Conservation (phyloP, 305 asterid genomes). For the Stenogyne calaminthoides region DNA sequence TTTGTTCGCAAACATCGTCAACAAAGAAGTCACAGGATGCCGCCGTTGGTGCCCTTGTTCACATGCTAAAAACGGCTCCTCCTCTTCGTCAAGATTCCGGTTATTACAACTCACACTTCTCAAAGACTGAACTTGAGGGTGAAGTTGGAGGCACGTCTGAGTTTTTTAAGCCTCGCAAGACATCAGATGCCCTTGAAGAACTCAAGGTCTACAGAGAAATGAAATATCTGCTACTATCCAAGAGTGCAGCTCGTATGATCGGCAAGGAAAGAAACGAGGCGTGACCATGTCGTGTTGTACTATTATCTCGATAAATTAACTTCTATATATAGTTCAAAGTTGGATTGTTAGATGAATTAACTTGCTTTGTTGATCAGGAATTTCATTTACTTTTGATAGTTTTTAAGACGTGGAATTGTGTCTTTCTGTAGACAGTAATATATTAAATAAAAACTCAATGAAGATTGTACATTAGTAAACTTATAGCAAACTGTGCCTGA, state of each 20-base stretch:
- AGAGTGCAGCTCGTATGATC: slow-evolving; percentile 49
- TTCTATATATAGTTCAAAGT: slow-evolving; percentile 4
- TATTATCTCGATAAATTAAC: slow-evolving; percentile 15
- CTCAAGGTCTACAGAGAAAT: slow-evolving; percentile 72
- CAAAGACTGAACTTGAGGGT: slow-evolving; percentile 45
- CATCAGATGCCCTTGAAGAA: slow-evolving; percentile 92
- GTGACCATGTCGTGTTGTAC: slow-evolving; percentile 21
- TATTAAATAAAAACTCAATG: neutral
- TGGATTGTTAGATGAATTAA: slow-evolving; percentile 5
- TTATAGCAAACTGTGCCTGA: neutral
- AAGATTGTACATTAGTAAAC: slow-evolving; percentile 22
- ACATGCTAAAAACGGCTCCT: slow-evolving; percentile 91
- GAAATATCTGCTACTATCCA: slow-evolving; percentile 77
- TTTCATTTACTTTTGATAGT: neutral
- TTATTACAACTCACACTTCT: slow-evolving; percentile 42
- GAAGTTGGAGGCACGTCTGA: slow-evolving; percentile 58
- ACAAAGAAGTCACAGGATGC: slow-evolving; percentile 83
- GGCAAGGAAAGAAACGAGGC: slow-evolving; percentile 39
- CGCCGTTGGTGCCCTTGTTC: slow-evolving; percentile 87
- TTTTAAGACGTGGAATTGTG: neutral
- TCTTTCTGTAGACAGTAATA: neutral
- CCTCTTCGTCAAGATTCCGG: slow-evolving; percentile 78
- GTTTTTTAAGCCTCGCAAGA: slow-evolving; percentile 59
- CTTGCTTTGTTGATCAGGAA: slow-evolving; percentile 3
- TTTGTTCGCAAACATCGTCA: slow-evolving; percentile 52